These are phyloP conservation scores for Fusarium hostae DNA, from an alignment of 2,329 filamentous ascomycete species.

Conservation along the genomic window DNA sequence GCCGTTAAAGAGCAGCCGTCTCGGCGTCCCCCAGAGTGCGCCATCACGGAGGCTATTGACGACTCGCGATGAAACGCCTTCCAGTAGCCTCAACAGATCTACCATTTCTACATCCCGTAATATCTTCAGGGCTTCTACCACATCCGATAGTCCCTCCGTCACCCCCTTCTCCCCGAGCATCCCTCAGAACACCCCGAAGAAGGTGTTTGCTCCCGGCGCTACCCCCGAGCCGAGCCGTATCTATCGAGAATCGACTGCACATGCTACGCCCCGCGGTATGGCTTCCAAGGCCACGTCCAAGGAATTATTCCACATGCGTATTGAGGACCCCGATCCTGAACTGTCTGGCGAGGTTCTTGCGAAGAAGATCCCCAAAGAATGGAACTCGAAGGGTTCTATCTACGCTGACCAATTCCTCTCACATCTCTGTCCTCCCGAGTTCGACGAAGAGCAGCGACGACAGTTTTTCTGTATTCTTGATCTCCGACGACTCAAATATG, in stretches of 20 bases:
- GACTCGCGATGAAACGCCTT: slow-evolving; percentile 50
- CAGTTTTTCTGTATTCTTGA: slow-evolving; percentile 73
- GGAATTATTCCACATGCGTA: slow-evolving; percentile 68
- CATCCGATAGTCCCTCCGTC: slow-evolving; percentile 48
- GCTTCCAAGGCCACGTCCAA: slow-evolving; percentile 60
- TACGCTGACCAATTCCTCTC: slow-evolving; percentile 70
- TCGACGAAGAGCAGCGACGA: slow-evolving; percentile 68
- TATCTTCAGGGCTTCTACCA: slow-evolving; percentile 55
- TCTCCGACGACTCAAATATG: slow-evolving; percentile 69
- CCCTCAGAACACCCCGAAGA: slow-evolving; percentile 58
- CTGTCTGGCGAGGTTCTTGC: slow-evolving; percentile 66
- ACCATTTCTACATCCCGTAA: slow-evolving; percentile 53
- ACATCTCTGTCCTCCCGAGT: slow-evolving; percentile 66
- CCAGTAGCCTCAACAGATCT: slow-evolving; percentile 51
- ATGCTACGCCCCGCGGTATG: slow-evolving; percentile 62
- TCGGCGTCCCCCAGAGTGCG: slow-evolving; percentile 53
- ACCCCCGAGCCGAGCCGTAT: slow-evolving; percentile 58
- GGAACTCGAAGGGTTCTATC: slow-evolving; percentile 63
- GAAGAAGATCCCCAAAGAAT: slow-evolving; percentile 64
- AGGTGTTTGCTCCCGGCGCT: slow-evolving; percentile 58
- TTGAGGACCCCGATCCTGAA: slow-evolving; percentile 66
- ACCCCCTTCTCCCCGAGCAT: slow-evolving; percentile 59
- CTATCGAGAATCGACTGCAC: slow-evolving; percentile 58
- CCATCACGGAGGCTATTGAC: slow-evolving; percentile 51
- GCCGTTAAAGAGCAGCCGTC: slow-evolving; percentile 50